phyloP scores from a whole-genome alignment of 108 stramenopile species.

The Schizochytrium sp. region DNA sequence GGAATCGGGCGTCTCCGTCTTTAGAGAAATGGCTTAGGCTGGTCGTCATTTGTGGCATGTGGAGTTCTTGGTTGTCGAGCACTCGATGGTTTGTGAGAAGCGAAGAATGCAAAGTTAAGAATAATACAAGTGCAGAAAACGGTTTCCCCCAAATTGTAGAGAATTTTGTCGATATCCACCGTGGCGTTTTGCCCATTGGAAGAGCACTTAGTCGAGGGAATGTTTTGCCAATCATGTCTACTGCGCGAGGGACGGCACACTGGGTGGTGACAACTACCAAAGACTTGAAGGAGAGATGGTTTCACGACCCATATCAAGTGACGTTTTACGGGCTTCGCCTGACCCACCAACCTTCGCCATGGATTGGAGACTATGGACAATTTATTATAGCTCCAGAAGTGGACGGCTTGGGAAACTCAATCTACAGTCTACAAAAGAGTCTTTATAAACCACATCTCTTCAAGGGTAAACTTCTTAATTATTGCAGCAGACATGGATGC shows the following conservation, averaged over 20 bases:
- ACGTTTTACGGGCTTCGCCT: constrained; percentile 62
- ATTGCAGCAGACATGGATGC: background rate
- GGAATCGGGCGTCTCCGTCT: no score
- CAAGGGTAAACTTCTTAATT: background rate
- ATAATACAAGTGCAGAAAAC: no score
- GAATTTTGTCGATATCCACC: constrained; percentile 9
- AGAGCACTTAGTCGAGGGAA: constrained; percentile 54
- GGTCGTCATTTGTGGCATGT: no score
- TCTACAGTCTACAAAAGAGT: constrained; percentile 15
- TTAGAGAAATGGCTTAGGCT: no score
- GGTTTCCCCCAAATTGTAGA: background rate
- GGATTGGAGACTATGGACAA: constrained; percentile 66
- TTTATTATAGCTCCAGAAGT: constrained; percentile 33
- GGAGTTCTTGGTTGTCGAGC: no score
- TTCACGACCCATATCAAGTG: constrained; percentile 62
- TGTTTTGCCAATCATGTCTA: constrained; percentile 62
- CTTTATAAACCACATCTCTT: constrained; percentile 19
- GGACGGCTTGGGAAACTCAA: background rate
- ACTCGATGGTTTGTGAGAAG: no score
- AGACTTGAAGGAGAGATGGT: constrained; percentile 59
- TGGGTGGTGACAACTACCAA: constrained; percentile 61
- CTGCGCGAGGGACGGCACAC: constrained; percentile 65
- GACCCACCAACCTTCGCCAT: constrained; percentile 69
- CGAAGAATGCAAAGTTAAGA: no score
- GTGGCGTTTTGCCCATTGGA: constrained; percentile 5